Percentiles rank a stretch among this genome's conserved stretches.
phyloP scores from a whole-genome alignment of 2,329 filamentous ascomycete genomes.

The Alternaria arbusti region DNA sequence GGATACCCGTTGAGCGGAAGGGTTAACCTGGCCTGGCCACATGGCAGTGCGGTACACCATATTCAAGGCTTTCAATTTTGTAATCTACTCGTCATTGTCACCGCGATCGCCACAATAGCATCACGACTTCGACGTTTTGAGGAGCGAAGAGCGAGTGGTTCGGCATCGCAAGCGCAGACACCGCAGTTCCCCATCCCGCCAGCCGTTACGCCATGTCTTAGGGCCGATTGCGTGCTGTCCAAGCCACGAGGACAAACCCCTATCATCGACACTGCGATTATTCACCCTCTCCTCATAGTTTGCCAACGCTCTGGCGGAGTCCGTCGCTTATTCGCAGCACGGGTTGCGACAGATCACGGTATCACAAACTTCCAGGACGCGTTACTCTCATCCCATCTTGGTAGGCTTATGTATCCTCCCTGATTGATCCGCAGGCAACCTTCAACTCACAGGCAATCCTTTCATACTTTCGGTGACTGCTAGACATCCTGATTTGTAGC shows the following conservation, averaged over 20 bases:
- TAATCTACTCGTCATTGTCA: not conserved
- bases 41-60: not conserved
- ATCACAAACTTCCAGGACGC: not conserved
- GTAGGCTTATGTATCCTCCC: not conserved
- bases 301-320: not conserved
- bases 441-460: too few relatives aligned
- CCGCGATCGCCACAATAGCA: not conserved
- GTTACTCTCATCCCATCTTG: not conserved
- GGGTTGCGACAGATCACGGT: not conserved
- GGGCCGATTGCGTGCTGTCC: not conserved
- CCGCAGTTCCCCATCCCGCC: not conserved
- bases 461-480: too few relatives aligned
- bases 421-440: not conserved
- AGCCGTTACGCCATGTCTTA: not conserved
- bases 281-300: not conserved
- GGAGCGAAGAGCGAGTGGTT: not conserved
- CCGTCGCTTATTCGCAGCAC: not conserved
- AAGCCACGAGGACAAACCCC: not conserved
- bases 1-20: not conserved
- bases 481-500: too few relatives aligned
- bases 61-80: not conserved
- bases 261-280: not conserved
- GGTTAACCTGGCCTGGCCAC: not conserved
- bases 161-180: not conserved
- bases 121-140: not conserved